Evolutionary conservation across 371 early-diverging fungal genomes (phyloP).

Genomic region (Rhizopus sp.): DNA sequence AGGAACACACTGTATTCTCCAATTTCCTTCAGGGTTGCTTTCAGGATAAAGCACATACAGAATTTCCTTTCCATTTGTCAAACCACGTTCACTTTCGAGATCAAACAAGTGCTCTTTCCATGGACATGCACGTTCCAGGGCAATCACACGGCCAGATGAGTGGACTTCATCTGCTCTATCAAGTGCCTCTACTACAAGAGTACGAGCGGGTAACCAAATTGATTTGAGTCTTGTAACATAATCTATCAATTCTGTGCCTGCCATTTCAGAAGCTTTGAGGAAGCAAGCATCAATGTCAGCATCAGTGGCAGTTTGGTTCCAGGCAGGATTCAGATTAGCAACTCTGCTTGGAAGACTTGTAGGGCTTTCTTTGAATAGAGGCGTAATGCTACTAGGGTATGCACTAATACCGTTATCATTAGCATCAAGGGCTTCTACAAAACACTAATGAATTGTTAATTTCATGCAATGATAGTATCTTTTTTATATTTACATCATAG

Average conservation of each 20-base stretch:
- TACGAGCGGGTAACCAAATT: slow-evolving; percentile 90
- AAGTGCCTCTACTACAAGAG: slow-evolving; percentile 75
- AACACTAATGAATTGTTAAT: slow-evolving; percentile 36
- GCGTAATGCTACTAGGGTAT: slow-evolving; percentile 77
- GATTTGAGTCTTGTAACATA: slow-evolving; percentile 65
- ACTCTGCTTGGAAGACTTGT: slow-evolving; percentile 84
- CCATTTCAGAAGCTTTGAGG: slow-evolving; percentile 71
- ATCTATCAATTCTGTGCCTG: slow-evolving; percentile 76
- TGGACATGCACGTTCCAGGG: slow-evolving; percentile 83
- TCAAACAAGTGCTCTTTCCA: slow-evolving; percentile 92
- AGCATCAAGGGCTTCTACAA: slow-evolving; percentile 79
- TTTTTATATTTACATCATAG: slow-evolving; percentile 61
- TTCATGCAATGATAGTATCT: background rate
- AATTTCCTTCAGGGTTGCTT: slow-evolving; percentile 51
- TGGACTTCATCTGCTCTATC: slow-evolving; percentile 63
- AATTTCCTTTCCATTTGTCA: slow-evolving; percentile 43
- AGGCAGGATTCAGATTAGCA: slow-evolving; percentile 86
- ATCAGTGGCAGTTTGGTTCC: slow-evolving; percentile 83
- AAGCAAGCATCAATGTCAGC: slow-evolving; percentile 68
- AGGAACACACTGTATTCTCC: slow-evolving; percentile 85
- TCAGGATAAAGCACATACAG: slow-evolving; percentile 88
- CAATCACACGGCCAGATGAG: slow-evolving; percentile 77
- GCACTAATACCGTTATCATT: slow-evolving; percentile 90
- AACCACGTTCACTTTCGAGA: slow-evolving; percentile 63
- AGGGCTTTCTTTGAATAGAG: slow-evolving; percentile 77